A percentile compares a stretch with the other conserved stretches of the same genome.
Conservation (phyloP, 2,329 filamentous ascomycete species). For the Paecilomyces dactylethromorphus region DNA sequence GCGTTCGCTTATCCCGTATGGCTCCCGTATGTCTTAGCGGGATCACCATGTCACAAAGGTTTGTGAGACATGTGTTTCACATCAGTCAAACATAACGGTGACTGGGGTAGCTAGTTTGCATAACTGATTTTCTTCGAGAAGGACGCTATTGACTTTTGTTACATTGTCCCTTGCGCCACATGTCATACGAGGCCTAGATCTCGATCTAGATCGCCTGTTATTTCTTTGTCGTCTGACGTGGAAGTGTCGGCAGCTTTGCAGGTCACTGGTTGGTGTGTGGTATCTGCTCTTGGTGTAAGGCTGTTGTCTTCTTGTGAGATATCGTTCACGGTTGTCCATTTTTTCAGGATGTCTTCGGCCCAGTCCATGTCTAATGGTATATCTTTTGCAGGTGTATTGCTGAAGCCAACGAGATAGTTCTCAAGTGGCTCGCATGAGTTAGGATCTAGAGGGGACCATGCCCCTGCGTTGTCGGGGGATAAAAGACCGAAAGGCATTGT, state of each 20-base stretch:
- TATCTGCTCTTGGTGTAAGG: not conserved
- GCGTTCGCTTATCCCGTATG: too few relatives aligned
- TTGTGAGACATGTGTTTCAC: too few relatives aligned
- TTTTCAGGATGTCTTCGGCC: not conserved
- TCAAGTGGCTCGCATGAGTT: not conserved
- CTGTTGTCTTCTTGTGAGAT: not conserved
- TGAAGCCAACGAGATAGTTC: not conserved
- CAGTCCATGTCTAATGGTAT: not conserved
- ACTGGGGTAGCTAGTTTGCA: too few relatives aligned
- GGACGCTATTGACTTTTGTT: too few relatives aligned
- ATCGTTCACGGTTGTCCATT: not conserved
- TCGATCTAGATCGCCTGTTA: constrained; percentile 32
- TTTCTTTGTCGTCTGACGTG: constrained; percentile 11
- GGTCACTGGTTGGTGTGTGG: not conserved
- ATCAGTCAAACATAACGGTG: too few relatives aligned
- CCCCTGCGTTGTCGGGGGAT: not conserved
- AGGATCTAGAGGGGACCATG: not conserved
- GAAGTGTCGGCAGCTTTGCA: not conserved
- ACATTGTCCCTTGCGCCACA: too few relatives aligned
- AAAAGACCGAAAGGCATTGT: too few relatives aligned
- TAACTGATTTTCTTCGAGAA: too few relatives aligned
- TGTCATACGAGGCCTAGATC: constrained; percentile 23
- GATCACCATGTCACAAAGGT: too few relatives aligned
- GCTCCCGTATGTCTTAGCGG: too few relatives aligned
- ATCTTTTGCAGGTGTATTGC: not conserved